Evolutionary conservation across 2,329 filamentous ascomycete genomes (phyloP).

Genomic region (Juglanconis juglandina): DNA sequence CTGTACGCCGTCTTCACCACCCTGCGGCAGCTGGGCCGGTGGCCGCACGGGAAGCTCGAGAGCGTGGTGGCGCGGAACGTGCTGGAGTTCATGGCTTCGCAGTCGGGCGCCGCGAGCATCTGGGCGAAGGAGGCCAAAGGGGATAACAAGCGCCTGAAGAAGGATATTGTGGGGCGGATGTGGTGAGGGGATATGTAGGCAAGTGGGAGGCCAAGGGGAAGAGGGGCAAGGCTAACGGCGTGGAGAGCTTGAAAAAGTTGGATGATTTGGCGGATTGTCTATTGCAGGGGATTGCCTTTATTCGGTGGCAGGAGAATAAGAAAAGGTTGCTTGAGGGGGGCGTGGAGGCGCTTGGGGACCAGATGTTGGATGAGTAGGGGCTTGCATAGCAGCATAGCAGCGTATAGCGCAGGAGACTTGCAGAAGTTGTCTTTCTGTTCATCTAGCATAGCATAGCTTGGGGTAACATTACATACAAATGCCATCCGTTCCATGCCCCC

Average conservation of each 20-base stretch:
- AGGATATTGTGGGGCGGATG: conserved; percentile 55
- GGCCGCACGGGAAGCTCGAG: conserved; percentile 34
- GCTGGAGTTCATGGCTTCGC: conserved; percentile 29
- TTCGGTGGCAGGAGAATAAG: conserved; percentile 68
- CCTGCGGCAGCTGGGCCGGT: conserved; percentile 42
- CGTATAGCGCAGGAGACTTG: neutral
- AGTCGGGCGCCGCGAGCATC: conserved; percentile 18
- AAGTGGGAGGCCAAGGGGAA: conserved; percentile 20
- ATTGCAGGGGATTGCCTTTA: conserved; percentile 72
- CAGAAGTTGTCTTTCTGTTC: neutral
- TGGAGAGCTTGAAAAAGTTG: conserved; percentile 53
- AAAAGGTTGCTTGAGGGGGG: conserved; percentile 29
- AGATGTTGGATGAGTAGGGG: conserved; percentile 13
- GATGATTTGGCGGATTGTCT: conserved; percentile 81
- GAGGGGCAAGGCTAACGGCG: conserved; percentile 20
- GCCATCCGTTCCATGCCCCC: neutral
- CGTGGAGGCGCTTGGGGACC: conserved; percentile 23
- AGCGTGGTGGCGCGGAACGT: conserved; percentile 55
- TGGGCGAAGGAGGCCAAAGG: conserved; percentile 38
- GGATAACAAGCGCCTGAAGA: conserved; percentile 57
- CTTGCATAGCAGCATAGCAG: too few species aligned
- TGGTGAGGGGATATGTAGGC: conserved; percentile 32
- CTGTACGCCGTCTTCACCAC: conserved; percentile 67
- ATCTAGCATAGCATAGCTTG: neutral
- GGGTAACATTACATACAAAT: conserved; percentile 13